Evolutionary conservation across 148 eudicot genomes (phyloP), one percentile per base, ranked within the genome.

Genomic region (Camellia sinensis): DNA sequence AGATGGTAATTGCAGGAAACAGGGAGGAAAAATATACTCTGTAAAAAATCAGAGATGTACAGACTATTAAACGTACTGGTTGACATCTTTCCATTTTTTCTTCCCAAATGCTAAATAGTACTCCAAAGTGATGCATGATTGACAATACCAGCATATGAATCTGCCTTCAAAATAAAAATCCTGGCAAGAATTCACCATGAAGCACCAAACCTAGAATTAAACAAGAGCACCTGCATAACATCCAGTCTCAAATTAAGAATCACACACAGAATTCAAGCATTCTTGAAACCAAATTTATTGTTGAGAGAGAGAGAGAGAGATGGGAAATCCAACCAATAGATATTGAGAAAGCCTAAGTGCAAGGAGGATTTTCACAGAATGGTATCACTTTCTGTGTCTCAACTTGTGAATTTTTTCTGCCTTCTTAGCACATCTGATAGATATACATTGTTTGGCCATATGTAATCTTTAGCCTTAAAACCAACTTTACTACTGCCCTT

Each of bases 171-270:
- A 75, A 50, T 43, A 75, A 75, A 71, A 75, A 75, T 75, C 54
- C 67, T 43, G 78, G 78, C 66, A 75, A 75, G 78, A 45, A 75
- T 75, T 61, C 67, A 75, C 67, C 67, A 75, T 61, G n/a, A 75
- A 75, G 78, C 78, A 75, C 78, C 54, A 44, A 40, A 75, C 54
- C 66, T 10, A 19, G 10, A 60, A 75, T n/a, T 15, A 9, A 75
- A 75, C 53, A 75, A 43, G 9, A 75, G 67, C 22, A 13, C 78
- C 66, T 60, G 50, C 67, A 75, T 43, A 75, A 41, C 10, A 74
- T 41, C 17, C 21, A 41, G 6, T 69, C 53, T 43, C 50, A 69
- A n/a, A 18, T 66, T 43, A 29, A 29, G 37, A 29, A 29, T 29
- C 37, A 29, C 37, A 29, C 37, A 29, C 37, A 29, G 37, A 29